Percentiles rank a stretch among this genome's conserved stretches.
These are phyloP conservation scores for Colletotrichum eremochloae DNA, from an alignment of 2,329 filamentous ascomycete species.

Conservation along the genomic window DNA sequence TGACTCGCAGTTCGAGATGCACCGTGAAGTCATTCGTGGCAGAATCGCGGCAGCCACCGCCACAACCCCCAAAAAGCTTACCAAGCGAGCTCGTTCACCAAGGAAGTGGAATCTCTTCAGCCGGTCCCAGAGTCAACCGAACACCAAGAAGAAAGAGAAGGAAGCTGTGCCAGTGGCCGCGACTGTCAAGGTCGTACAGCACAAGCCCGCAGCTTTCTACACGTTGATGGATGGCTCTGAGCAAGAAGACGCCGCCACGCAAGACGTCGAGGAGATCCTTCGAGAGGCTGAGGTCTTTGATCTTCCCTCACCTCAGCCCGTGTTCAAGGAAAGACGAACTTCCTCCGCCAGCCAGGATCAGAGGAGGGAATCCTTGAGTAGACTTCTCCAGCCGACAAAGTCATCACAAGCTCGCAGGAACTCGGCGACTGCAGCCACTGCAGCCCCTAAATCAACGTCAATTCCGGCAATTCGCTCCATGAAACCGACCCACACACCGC, in stretches of 20 bases:
- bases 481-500: slow-evolving; percentile 33
- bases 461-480: slow-evolving; percentile 38
- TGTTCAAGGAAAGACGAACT: slow-evolving; percentile 31
- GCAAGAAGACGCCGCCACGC: slow-evolving; percentile 61
- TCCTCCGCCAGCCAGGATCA: slow-evolving; percentile 37
- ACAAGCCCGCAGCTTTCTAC: slow-evolving; percentile 70
- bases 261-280: slow-evolving; percentile 60
- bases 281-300: slow-evolving; percentile 61
- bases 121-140: slow-evolving; percentile 62
- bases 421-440: slow-evolving; percentile 31
- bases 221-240: slow-evolving; percentile 73
- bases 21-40: slow-evolving; percentile 52
- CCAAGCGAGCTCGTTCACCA: slow-evolving; percentile 67
- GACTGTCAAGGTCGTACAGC: slow-evolving; percentile 62
- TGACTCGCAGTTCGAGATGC: slow-evolving; percentile 63
- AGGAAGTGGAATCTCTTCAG: slow-evolving; percentile 76
- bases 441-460: slow-evolving; percentile 23
- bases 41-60: slow-evolving; percentile 47
- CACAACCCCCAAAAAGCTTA: slow-evolving; percentile 64
- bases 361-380: slow-evolving; percentile 31
- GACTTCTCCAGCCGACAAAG: slow-evolving; percentile 33
- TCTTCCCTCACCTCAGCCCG: slow-evolving; percentile 35
- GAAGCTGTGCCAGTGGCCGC: slow-evolving; percentile 58
- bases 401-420: slow-evolving; percentile 39
- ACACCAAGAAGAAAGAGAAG: slow-evolving; percentile 52